Percentiles rank a stretch among this genome's conserved stretches.
phyloP scores from a whole-genome alignment of 1,139 yeast species.

The Lodderomyces parapsilosis region DNA sequence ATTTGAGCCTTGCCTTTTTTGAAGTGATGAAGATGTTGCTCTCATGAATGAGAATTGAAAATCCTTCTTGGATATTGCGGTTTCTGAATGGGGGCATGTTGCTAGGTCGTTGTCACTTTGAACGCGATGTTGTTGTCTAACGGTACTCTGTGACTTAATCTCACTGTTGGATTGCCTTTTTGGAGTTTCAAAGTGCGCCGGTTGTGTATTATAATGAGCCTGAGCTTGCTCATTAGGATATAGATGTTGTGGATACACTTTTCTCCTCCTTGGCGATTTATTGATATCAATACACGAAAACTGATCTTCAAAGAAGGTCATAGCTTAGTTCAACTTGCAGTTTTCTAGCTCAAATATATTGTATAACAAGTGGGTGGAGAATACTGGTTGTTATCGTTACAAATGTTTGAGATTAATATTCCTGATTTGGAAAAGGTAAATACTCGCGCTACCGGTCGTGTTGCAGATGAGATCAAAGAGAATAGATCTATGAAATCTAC shows the following conservation, averaged over 20 bases:
- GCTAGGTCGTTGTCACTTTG: neutral
- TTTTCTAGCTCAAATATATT: neutral
- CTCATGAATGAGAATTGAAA: conserved; percentile 36
- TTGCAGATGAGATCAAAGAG: too few species aligned
- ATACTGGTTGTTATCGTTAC: neutral
- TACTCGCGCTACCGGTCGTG: neutral
- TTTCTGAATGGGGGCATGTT: conserved; percentile 11
- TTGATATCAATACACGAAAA: conserved; percentile 27
- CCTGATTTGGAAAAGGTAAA: neutral
- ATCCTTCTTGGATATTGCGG: conserved; percentile 12
- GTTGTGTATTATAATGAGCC: neutral
- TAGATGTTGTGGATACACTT: conserved; percentile 22
- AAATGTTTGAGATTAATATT: neutral
- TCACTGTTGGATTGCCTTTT: conserved; percentile 3
- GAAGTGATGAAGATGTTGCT: conserved; percentile 36
- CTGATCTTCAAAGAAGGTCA: conserved; percentile 23
- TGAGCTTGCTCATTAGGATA: conserved; percentile 15
- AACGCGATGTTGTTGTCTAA: conserved; percentile 1
- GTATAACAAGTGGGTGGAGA: neutral
- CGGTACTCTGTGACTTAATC: conserved; percentile 8
- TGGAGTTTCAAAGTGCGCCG: conserved; percentile 9
- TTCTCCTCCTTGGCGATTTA: conserved; percentile 21
- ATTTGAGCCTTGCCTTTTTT: conserved; percentile 20
- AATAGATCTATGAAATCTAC: too few species aligned
- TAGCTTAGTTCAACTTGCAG: neutral